phyloP scores from a whole-genome alignment of 164 flowering plant genomes.

The Akebia trifoliata region DNA sequence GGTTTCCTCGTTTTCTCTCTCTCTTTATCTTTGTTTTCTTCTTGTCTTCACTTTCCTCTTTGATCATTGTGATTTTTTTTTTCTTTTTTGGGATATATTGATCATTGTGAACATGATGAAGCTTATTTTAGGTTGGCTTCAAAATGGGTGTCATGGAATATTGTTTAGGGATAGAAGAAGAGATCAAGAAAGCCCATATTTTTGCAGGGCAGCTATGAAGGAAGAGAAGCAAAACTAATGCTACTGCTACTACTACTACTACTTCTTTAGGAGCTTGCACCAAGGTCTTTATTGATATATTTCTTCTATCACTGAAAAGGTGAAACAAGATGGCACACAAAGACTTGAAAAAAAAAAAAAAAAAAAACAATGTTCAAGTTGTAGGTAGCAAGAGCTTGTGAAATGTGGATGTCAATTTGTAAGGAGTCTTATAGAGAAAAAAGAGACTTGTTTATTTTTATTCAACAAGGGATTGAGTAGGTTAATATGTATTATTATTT shows the following conservation, averaged over 20 bases:
- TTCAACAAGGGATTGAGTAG: too few relatives aligned
- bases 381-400: too few relatives aligned
- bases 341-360: too few relatives aligned
- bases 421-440: too few relatives aligned
- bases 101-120: constrained; percentile 22
- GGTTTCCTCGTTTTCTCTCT: constrained; percentile 6
- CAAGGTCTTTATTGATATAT: constrained; percentile 10
- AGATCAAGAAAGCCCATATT: constrained; percentile 11
- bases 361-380: too few relatives aligned
- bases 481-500: too few relatives aligned
- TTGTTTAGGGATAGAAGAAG: constrained; percentile 11
- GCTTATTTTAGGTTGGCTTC: constrained; percentile 39
- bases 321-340: neutral
- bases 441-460: too few relatives aligned
- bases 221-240: too few relatives aligned
- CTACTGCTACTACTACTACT: too few relatives aligned
- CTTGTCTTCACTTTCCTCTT: constrained; percentile 14
- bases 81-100: too few relatives aligned
- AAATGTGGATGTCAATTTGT: too few relatives aligned
- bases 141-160: constrained; percentile 22
- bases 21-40: constrained; percentile 8
- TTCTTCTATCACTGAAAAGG: constrained; percentile 3
- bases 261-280: constrained; percentile 8
- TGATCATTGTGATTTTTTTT: too few relatives aligned
- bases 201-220: constrained; percentile 17